These are phyloP conservation scores for Medicago arabica DNA, from an alignment of 306 rosid genomes.

Conservation along the genomic window DNA sequence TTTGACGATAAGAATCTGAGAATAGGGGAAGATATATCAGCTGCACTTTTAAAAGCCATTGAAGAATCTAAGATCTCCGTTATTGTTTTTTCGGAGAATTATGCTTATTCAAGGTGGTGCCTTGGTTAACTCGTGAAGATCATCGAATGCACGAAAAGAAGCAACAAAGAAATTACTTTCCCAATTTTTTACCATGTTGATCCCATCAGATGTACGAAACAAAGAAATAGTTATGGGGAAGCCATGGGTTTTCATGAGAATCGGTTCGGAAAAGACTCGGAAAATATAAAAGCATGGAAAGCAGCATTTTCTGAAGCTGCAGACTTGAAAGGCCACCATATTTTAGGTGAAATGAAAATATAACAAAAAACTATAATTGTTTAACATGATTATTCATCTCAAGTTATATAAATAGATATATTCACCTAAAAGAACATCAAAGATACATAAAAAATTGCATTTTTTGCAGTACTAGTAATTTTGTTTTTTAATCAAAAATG, in stretches of 20 bases:
- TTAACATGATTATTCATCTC: no score
- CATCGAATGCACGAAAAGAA: background rate
- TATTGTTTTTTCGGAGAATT: conserved; percentile 12
- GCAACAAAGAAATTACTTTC: background rate
- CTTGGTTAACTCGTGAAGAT: background rate
- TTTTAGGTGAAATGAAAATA: no score
- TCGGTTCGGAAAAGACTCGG: background rate
- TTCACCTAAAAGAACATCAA: no score
- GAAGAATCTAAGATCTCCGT: conserved; percentile 5
- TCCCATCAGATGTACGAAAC: background rate
- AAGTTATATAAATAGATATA: no score
- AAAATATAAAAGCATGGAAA: background rate
- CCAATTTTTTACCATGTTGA: background rate
- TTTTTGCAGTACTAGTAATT: no score
- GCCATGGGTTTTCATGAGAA: background rate
- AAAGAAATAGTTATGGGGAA: background rate
- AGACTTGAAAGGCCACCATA: background rate
- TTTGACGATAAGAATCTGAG: background rate
- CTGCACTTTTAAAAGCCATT: conserved; percentile 18
- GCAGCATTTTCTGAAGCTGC: background rate
- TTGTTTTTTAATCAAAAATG: no score
- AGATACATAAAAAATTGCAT: no score
- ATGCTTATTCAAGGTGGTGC: background rate
- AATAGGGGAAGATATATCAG: background rate
- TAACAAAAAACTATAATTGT: no score